Base-by-base conservation (phyloP, 1,284 basidiomycete species). In the Paramarasmius palmivorus region DNA sequence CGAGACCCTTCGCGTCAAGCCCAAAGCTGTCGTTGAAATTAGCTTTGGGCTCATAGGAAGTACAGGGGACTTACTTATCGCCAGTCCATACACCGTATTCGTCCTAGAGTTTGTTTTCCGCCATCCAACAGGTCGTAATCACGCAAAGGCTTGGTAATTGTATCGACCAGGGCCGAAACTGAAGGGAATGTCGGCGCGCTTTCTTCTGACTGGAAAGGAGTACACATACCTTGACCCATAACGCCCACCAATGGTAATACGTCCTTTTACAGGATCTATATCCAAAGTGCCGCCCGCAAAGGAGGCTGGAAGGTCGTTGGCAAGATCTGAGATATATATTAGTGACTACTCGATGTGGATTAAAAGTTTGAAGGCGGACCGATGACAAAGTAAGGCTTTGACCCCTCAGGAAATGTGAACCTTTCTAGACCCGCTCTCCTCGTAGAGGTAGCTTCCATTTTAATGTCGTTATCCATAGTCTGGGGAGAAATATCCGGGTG, bases 21-120 rank as follows among this genome's bases (percentile, higher is more conserved):
- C 82, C 81, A 55, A 75, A 78, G 29, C 82, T 84, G 57, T 2
- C 38, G 48, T 47, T 49, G 35, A 39, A 19, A 14, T 25, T 35
- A 46, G 19, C 15, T 59, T 41, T 46, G 49, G 9, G 25, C 25
- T 17, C 7, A 32, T 15, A 8, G 25, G 14, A 9, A 20, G 22
- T 22, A 39, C 3, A 15, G 9, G 19, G 17, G 25, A 5, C 73
- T 62, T 55, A 83, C 79, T 68, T 73, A 63, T 86, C 81, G 5
- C 77, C 83, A 9, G 81, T 83, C 84, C 84, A 88, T 12, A 86
- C 75, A 15, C 84, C 85, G 55, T 75, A 87, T 63, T 87, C 82
- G 61, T 74, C 74, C 44, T 10, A 87, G 65, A 44, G 72, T 78
- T 66, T 86, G 84, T 37, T 75, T 78, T 14, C 84, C 84, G 25